A percentile compares a stretch with the other conserved stretches of the same genome.
phyloP scores from a whole-genome alignment of 306 rosid genomes.

The Dalbergia oliveri region DNA sequence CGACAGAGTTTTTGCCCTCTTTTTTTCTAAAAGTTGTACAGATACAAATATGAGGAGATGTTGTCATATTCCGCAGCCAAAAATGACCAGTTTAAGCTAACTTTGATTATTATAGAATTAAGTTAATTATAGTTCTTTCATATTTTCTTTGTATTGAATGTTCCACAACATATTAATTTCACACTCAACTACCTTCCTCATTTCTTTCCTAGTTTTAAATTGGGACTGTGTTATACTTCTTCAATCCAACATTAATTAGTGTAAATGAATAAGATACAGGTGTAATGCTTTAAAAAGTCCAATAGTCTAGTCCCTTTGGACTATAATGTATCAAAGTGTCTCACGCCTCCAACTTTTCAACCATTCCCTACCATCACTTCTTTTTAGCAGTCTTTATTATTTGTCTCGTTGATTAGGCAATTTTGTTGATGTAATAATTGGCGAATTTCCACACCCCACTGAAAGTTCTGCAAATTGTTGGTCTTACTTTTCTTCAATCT shows the following conservation, averaged over 20 bases:
- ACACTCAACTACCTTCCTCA: not conserved
- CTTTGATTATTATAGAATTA: too few species aligned
- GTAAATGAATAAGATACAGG: not conserved
- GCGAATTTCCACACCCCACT: not conserved
- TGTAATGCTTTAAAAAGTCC: not conserved
- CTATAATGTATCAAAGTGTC: conserved; percentile 34
- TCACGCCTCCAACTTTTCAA: conserved; percentile 41
- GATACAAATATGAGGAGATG: too few species aligned
- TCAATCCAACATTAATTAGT: not conserved
- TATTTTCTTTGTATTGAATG: too few species aligned
- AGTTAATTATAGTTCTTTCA: too few species aligned
- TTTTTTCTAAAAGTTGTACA: too few species aligned
- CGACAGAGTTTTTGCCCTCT: too few species aligned
- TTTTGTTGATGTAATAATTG: not conserved
- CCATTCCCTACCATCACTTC: conserved; percentile 9
- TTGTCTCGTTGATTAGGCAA: not conserved
- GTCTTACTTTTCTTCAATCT: conserved; percentile 4
- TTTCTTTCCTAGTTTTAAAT: not conserved
- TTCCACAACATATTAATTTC: conserved; percentile 3
- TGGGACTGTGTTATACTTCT: not conserved
- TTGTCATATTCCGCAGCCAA: too few species aligned
- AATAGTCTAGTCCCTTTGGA: not conserved
- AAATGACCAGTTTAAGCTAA: too few species aligned
- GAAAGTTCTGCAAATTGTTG: not conserved
- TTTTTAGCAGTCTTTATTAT: not conserved